Percentiles rank a stretch among this genome's conserved stretches.
Evolutionary conservation across 805 yeast genomes (phyloP).

Genomic region (Tanozyma kutaoensis): DNA sequence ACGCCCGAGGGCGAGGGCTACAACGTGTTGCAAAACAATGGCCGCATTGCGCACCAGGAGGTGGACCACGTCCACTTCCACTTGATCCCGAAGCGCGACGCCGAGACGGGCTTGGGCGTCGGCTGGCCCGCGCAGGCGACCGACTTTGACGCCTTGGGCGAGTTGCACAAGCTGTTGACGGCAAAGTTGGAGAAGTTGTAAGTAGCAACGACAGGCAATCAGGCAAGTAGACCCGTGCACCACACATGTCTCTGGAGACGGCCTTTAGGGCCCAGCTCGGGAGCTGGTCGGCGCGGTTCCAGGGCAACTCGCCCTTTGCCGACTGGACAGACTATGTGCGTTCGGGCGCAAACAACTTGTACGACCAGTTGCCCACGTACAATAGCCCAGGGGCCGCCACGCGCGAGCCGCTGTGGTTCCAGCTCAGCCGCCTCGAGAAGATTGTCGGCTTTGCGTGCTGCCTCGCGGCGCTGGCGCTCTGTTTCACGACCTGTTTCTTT

Average conservation of each 20-base stretch:
- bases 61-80: slow-evolving; percentile 97
- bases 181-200: slow-evolving; percentile 11
- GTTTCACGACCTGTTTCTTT: background rate
- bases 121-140: slow-evolving; percentile 93
- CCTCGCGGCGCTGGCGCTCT: slow-evolving; percentile 32
- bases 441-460: slow-evolving; percentile 67
- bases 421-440: slow-evolving; percentile 66
- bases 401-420: slow-evolving; percentile 69
- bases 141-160: slow-evolving; percentile 59
- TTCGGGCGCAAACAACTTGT: slow-evolving; percentile 39
- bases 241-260: too few species aligned
- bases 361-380: slow-evolving; percentile 52
- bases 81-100: slow-evolving; percentile 77
- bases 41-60: slow-evolving; percentile 87
- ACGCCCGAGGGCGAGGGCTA: slow-evolving; percentile 61
- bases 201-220: too few species aligned
- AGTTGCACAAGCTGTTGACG: slow-evolving; percentile 46
- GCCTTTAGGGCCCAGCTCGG: background rate
- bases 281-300: background rate
- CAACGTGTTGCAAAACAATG: slow-evolving; percentile 86
- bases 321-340: slow-evolving; percentile 32
- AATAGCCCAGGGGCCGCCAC: slow-evolving; percentile 31
- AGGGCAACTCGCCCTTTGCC: slow-evolving; percentile 7
- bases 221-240: too few species aligned
- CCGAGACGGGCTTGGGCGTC: slow-evolving; percentile 62